phyloP scores from a whole-genome alignment of 805 yeast genomes.

The Peterozyma toletana region DNA sequence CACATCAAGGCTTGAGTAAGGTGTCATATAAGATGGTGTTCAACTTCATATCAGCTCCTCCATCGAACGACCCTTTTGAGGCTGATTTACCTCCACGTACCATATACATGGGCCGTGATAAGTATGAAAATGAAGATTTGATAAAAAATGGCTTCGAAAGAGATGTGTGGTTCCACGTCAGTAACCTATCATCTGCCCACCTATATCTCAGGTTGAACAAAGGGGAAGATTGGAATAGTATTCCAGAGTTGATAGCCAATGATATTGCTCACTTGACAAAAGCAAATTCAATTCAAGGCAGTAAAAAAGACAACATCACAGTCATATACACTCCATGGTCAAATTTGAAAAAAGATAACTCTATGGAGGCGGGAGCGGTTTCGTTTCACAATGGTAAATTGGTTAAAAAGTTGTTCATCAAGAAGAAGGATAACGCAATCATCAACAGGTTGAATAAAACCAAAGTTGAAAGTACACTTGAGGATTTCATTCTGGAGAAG shows the following conservation, averaged over 20 bases:
- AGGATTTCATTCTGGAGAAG: conserved; percentile 34
- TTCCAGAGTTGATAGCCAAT: conserved; percentile 45
- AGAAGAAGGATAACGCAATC: conserved; percentile 48
- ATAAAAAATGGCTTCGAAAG: conserved; percentile 59
- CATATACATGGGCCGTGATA: conserved; percentile 69
- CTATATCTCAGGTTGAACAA: conserved; percentile 52
- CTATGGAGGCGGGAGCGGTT: conserved; percentile 77
- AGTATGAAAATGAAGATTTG: conserved; percentile 56
- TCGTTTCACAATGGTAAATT: conserved; percentile 54
- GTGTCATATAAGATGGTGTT: conserved; percentile 28
- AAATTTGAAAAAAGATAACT: conserved; percentile 57
- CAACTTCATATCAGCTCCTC: conserved; percentile 30
- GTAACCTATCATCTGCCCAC: conserved; percentile 71
- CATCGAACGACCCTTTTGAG: conserved; percentile 19
- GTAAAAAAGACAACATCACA: conserved; percentile 58
- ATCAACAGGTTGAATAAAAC: conserved; percentile 62
- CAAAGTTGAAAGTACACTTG: conserved; percentile 39
- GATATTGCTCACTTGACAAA: conserved; percentile 63
- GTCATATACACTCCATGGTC: conserved; percentile 71
- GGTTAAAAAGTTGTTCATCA: conserved; percentile 46
- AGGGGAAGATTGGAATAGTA: conserved; percentile 39
- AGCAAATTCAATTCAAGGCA: conserved; percentile 71
- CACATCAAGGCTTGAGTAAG: too few species aligned
- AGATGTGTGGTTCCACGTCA: conserved; percentile 79
- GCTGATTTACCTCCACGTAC: conserved; percentile 20